phyloP scores from a whole-genome alignment of 352 stramenopile genomes.

The Globisporangium mamillatum region DNA sequence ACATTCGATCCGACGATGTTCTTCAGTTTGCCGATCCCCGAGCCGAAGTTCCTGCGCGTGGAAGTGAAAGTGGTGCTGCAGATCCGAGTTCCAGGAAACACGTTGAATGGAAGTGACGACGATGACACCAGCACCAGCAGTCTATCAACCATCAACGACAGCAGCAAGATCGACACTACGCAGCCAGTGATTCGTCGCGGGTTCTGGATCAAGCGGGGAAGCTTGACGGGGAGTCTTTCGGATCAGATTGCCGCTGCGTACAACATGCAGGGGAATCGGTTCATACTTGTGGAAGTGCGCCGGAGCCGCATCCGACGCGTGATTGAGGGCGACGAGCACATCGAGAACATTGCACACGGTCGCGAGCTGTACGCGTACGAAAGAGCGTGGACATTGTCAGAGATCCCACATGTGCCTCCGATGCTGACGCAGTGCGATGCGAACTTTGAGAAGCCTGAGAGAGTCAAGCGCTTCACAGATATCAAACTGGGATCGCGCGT shows the following conservation, averaged over 20 bases:
- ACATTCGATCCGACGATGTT: conserved; percentile 97
- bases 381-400: conserved; percentile 58
- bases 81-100: neutral
- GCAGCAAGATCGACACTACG: conserved; percentile 6
- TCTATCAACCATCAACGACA: neutral
- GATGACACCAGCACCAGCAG: neutral
- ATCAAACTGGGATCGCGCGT: conserved; percentile 55
- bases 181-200: conserved; percentile 26
- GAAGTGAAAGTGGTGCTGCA: conserved; percentile 67
- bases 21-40: conserved; percentile 94
- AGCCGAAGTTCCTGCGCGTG: conserved; percentile 63
- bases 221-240: conserved; percentile 38
- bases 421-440: conserved; percentile 18
- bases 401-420: conserved; percentile 47
- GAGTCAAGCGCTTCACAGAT: conserved; percentile 35
- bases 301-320: conserved; percentile 75
- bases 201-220: conserved; percentile 61
- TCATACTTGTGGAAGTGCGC: conserved; percentile 67
- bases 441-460: conserved; percentile 12
- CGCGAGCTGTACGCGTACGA: conserved; percentile 60
- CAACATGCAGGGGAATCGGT: conserved; percentile 40
- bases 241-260: conserved; percentile 43
- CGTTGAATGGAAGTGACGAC: neutral
- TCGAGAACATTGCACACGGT: conserved; percentile 44
- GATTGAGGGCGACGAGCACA: conserved; percentile 51